Evolutionary conservation across 2,329 filamentous ascomycete genomes (phyloP), one percentile per base, ranked within the genome.

Genomic region (Apiospora rasikravindrae): DNA sequence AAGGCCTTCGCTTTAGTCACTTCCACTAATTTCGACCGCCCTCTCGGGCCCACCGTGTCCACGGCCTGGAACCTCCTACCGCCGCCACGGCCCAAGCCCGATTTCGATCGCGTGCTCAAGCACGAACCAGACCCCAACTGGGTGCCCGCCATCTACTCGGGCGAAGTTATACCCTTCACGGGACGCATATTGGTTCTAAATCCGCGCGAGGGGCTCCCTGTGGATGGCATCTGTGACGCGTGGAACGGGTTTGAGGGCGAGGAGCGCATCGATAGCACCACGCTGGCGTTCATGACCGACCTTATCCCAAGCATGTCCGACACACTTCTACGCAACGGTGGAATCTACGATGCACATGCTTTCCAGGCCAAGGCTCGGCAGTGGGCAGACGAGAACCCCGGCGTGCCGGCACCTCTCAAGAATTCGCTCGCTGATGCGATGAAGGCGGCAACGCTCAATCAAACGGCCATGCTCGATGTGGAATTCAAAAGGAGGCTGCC

Each of bases 241-340:
- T 81, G 78, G 78, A 73, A 77, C n/a, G 70, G 73, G 8, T 77
- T 74, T 70, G 11, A 68, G 8, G 72, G 47, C 1, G 73, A 70
- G 10, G 74, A 79, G 51, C 69, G 72, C 4, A 78, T 79, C 29
- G 74, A 79, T 53, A 74, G 72, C 1, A 76, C 76, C 0, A 78
- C 76, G 47, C 24, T 81, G 2, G 69, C 76, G 1, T n/a, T 77
- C 40, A 76, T 80, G 77, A 75, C 76, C 1, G 79, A 80, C 26
- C 53, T 61, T 42, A 49, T 51, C n/a, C 49, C 49, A 8, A 26
- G 49, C 49, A 51, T 51, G 10, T 51, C 49, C n/a, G 49, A 26
- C 49, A 51, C n/a, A 2, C 49, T 51, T 13, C n/a, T 51, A 2
- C 8, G 10, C 8, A 51, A 51, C 10, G 49, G 49, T 4, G 49